A percentile compares a stretch with the other conserved stretches of the same genome.
Evolutionary conservation across 345 rosid species (phyloP).

Genomic region (Turritis glabra): DNA sequence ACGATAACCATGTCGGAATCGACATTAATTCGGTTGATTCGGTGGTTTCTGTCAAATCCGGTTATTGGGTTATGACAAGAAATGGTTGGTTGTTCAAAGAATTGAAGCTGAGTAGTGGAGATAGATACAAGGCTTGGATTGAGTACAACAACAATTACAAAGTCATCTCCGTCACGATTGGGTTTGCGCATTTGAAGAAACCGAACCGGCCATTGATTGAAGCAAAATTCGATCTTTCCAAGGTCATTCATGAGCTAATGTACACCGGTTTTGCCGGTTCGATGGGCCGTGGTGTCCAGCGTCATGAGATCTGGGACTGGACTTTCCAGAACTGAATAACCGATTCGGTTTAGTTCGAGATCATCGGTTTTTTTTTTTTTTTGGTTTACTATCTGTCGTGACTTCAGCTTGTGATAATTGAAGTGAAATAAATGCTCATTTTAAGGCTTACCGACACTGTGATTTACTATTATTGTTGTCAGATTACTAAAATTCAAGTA

Average conservation of each 20-base stretch:
- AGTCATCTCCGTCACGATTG: slow-evolving; percentile 34
- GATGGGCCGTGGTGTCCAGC: slow-evolving; percentile 36
- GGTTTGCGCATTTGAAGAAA: slow-evolving; percentile 16
- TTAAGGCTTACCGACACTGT: neutral
- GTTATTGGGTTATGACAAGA: slow-evolving; percentile 37
- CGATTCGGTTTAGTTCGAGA: neutral
- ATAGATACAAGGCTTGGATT: slow-evolving; percentile 41
- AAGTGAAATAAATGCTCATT: neutral
- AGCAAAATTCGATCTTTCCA: slow-evolving; percentile 34
- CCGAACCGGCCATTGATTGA: slow-evolving; percentile 42
- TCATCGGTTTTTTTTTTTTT: neutral
- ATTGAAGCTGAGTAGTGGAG: slow-evolving; percentile 41
- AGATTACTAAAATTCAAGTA: neutral
- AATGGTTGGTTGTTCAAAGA: slow-evolving; percentile 35
- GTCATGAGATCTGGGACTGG: slow-evolving; percentile 43
- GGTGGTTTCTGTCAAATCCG: slow-evolving; percentile 38
- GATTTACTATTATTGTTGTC: neutral
- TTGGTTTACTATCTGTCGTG: neutral
- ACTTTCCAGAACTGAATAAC: slow-evolving; percentile 25
- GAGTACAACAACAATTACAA: slow-evolving; percentile 33
- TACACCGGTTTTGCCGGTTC: slow-evolving; percentile 42
- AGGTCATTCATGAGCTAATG: slow-evolving; percentile 33
- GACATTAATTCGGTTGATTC: slow-evolving; percentile 42
- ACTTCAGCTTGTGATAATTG: neutral
- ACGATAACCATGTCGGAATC: slow-evolving; percentile 49